A percentile compares a stretch with the other conserved stretches of the same genome.
These are phyloP conservation scores for Giardia duodenalis DNA, from an alignment of 208 protist species.

Conservation along the genomic window DNA sequence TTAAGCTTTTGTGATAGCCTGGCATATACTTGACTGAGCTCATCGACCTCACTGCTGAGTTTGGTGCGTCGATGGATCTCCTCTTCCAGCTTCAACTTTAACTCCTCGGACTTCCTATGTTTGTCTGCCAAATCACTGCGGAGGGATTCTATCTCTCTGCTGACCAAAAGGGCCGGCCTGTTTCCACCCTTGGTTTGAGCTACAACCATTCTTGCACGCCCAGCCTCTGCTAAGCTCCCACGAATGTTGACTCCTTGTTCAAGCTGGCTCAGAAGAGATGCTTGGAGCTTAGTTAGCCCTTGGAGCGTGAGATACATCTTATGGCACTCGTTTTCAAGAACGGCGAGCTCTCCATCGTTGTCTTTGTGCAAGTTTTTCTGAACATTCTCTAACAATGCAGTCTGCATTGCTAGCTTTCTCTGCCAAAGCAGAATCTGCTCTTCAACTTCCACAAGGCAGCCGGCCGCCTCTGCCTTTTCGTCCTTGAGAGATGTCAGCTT, in stretches of 20 bases:
- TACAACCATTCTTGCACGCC: neutral
- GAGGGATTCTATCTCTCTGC: neutral
- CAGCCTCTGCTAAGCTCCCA: neutral
- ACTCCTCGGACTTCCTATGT: neutral
- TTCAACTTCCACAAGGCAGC: conserved; percentile 17
- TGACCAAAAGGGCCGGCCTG: neutral
- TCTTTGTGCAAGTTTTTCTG: neutral
- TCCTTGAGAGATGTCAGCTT: neutral
- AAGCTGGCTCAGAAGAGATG: neutral
- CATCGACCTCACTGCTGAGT: neutral
- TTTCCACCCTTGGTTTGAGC: neutral
- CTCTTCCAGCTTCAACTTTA: neutral
- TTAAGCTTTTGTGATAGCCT: neutral
- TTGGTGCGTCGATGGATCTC: neutral
- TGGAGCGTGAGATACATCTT: neutral
- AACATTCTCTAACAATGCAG: neutral
- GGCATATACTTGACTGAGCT: neutral
- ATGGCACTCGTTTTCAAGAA: conserved; percentile 5
- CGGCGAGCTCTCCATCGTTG: neutral
- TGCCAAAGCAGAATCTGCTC: conserved; percentile 28
- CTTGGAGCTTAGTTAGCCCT: neutral
- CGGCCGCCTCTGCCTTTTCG: neutral
- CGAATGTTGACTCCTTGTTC: neutral
- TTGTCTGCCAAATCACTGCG: neutral
- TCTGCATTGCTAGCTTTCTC: neutral